phyloP scores from a whole-genome alignment of 768 basidiomycete genomes.

The Pleurotus salmoneostramineus region DNA sequence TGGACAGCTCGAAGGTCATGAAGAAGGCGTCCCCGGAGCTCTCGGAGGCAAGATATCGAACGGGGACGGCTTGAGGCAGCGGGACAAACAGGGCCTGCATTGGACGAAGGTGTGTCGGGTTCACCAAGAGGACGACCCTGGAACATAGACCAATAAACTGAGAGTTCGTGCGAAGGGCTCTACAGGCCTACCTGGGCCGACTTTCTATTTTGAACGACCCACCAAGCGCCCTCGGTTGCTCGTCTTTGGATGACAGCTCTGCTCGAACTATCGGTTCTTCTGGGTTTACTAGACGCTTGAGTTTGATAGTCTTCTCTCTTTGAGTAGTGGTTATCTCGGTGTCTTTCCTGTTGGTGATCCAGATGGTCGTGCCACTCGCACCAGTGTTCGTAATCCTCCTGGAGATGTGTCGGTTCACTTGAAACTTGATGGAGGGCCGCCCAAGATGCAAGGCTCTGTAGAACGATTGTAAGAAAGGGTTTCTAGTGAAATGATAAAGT shows the following conservation, averaged over 20 bases:
- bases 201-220: not conserved
- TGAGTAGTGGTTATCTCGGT: conserved; percentile 16
- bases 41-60: not conserved
- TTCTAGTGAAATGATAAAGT: not conserved
- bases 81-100: not conserved
- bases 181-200: not conserved
- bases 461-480: not conserved
- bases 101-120: not conserved
- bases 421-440: conserved; percentile 33
- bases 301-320: not conserved
- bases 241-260: not conserved
- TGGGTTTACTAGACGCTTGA: not conserved
- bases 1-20: not conserved
- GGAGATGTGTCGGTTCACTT: conserved; percentile 33
- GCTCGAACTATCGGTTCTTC: not conserved
- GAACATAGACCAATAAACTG: too few relatives aligned
- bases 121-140: too few relatives aligned
- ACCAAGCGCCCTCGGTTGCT: conserved; percentile 1
- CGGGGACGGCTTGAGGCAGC: not conserved
- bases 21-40: not conserved
- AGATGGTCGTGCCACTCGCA: conserved; percentile 41
- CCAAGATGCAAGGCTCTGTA: conserved; percentile 44
- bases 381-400: conserved; percentile 39
- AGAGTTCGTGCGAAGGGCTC: not conserved
- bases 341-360: conserved; percentile 31